Evolutionary conservation across 768 basidiomycete genomes (phyloP).

Genomic region (Leucocoprinus birnbaumii): DNA sequence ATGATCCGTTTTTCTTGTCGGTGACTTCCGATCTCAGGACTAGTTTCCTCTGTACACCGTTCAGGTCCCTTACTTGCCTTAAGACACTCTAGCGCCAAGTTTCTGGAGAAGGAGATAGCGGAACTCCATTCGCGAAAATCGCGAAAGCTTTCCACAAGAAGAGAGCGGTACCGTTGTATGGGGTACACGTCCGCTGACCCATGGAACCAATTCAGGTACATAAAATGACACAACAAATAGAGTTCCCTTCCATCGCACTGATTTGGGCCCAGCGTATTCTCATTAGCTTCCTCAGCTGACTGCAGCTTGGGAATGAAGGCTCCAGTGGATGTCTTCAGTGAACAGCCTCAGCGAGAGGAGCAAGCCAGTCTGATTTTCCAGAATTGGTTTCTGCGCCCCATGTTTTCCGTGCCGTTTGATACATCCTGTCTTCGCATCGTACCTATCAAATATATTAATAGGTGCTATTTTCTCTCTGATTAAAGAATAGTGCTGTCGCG

Average conservation of each 20-base stretch:
- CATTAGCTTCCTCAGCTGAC: conserved; percentile 1
- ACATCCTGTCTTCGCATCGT: background rate
- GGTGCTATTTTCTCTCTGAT: background rate
- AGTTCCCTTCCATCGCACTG: background rate
- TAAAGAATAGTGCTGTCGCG: background rate
- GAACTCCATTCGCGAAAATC: background rate
- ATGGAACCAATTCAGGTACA: conserved; percentile 2
- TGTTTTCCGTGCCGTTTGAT: background rate
- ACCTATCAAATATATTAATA: conserved; percentile 2
- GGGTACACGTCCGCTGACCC: background rate
- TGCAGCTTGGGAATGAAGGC: background rate
- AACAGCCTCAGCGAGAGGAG: background rate
- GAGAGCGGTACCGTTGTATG: background rate
- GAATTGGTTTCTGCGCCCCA: background rate
- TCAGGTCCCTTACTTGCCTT: no score
- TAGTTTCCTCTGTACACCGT: no score
- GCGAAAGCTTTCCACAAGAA: background rate
- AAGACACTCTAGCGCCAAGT: no score
- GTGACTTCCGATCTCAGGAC: no score
- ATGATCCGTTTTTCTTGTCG: background rate
- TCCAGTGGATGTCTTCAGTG: background rate
- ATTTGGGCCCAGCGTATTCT: background rate
- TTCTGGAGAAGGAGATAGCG: background rate
- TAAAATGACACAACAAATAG: background rate
- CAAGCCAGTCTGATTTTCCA: background rate